Base-by-base conservation (phyloP, 2,329 filamentous ascomycete genomes). In the Colletotrichum sp. region DNA sequence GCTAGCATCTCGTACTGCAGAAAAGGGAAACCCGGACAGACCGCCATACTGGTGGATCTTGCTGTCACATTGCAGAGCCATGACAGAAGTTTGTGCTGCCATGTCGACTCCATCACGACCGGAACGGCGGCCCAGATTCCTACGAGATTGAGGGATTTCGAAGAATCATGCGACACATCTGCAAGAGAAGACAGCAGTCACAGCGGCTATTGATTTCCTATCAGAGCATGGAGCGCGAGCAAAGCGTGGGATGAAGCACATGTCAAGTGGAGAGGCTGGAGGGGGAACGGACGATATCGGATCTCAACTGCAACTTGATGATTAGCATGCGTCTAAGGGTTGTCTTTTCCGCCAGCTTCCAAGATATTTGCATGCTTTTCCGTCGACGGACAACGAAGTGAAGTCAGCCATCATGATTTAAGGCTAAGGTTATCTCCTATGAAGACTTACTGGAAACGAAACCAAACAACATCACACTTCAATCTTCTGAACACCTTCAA, bases 181-280 rank as follows among this genome's bases (percentile, higher is more conserved):
- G 63, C 63, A 52, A 16, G 13, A 32, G 8, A 4, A 13, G 36
- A 21, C 14, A 52, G 24, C 9, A 21, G 38, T 65, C 63, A 58
- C 63, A 28, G 52, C 63, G 62, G 69, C n/a, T 43, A 74, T 4
- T 82, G 84, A 59, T 61, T 66, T 38, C 55, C 68, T 72, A 72
- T 59, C 52, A 8, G 18, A 26, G 52, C 18, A 18, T 43, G 9
- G 24, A 14, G 24, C n/a, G 62, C 34, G 28, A 34, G 38, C 10
- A 30, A 61, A 32, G 18, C 28, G 63, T 30, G 26, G 38, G 63
- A 65, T 65, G 63, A 34, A 12, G 36, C 43, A 36, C 61, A 64
- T 26, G 21, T 21, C 34, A 26, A 12, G 34, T 26, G 32, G 24
- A 6, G 24, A 64, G 61, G 21, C 13, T 36, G 14, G 21, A 48